Base-by-base conservation (phyloP, 805 yeast species). In the Cyberlindnera americana region DNA sequence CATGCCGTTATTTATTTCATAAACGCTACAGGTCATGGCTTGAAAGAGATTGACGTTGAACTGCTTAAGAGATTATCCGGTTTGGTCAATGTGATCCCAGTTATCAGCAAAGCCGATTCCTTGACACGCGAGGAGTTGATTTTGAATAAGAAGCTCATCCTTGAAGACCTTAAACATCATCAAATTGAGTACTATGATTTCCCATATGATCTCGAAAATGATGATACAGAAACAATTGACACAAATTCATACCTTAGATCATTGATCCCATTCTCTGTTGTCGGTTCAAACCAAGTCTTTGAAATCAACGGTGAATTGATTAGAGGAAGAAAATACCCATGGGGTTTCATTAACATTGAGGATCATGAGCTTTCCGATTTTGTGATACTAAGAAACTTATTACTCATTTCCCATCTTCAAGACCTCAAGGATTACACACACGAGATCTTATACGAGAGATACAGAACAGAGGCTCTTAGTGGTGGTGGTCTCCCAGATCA, bases 381-480 rank as follows among this genome's bases (percentile, higher is more conserved):
- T 59, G 76, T 86, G 31, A 75, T 84, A 29, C 71, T 89, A 61
- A 80, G 89, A 60, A 87, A 86, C 55, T 77, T 89, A 4, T 67
- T 89, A 44, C 73, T 89, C 55, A 83, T 85, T 54, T 80, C 93
- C 14, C 96, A 88, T 64, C 73, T 89, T 62, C 81, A 81, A 59
- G 96, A 89, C 58, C 78, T 89, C 62, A 87, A 87, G 65, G 96
- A 89, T 54, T 73, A 77, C 55, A 89, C 97, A 7, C 95, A 85
- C 60, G 95, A 88, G 59, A 74, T 81, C 29, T 67, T 89, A 48
- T 89, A 89, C 62, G 97, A 89, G 62, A 81, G 80, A 58, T 89
- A 89, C 65, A 81, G 97, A 72, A 85, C 96, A 9, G 88, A 81
- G 56, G 89, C 90, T 14, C 72, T 85, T 47, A 78, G 87, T 21